Conservation (phyloP, 2,329 filamentous ascomycete genomes). For the Verticillium nubilum region DNA sequence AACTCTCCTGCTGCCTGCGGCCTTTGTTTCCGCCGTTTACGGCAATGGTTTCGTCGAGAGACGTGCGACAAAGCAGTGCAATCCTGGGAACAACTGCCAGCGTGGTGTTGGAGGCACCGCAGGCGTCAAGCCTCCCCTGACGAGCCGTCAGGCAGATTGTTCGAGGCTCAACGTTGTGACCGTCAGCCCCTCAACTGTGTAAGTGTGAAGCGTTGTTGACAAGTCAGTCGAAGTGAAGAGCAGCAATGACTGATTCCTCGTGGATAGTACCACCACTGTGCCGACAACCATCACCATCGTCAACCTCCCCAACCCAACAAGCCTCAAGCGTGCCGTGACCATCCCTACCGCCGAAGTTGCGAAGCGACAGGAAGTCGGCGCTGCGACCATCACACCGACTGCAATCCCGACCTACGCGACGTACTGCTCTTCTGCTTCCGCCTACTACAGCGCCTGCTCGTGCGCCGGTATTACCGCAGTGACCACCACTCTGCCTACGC, state of each 20-base stretch:
- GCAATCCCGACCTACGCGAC: neutral
- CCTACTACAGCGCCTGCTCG: neutral
- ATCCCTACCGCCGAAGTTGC: neutral
- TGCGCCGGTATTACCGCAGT: neutral
- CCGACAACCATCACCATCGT: neutral
- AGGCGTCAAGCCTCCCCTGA: neutral
- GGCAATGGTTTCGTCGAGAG: neutral
- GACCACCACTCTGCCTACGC: neutral
- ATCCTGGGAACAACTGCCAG: constrained; percentile 5
- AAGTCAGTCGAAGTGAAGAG: neutral
- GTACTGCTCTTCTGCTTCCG: neutral
- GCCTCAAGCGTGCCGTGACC: neutral
- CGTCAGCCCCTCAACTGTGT: neutral
- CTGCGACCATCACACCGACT: neutral
- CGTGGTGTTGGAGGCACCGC: constrained; percentile 2
- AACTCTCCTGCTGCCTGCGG: neutral
- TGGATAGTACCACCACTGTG: neutral
- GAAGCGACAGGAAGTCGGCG: neutral
- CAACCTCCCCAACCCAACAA: neutral
- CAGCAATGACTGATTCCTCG: neutral
- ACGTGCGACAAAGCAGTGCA: neutral
- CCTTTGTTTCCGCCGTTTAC: neutral
- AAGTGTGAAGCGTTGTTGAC: neutral
- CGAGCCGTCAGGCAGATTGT: neutral
- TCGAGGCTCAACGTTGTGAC: neutral